Conservation (phyloP, 495 filamentous ascomycete species). For the Aspergillus funiculosus region DNA sequence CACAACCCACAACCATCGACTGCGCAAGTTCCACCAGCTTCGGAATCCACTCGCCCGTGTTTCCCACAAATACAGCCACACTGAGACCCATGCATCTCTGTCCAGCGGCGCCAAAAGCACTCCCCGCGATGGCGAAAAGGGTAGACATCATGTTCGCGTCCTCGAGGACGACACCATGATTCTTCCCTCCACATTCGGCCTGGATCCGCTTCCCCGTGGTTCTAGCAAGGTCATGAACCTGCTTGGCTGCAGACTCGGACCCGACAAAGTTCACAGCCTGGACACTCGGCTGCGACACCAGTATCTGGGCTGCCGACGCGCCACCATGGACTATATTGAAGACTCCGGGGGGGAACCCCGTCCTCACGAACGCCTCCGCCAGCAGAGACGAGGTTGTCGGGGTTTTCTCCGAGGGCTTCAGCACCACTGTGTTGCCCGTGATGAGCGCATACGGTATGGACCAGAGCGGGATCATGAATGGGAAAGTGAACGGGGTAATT, state of each 20-base stretch:
- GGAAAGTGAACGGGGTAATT: conserved; percentile 29
- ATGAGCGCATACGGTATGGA: conserved; percentile 21
- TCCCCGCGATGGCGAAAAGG: conserved; percentile 26
- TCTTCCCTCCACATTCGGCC: conserved; percentile 29
- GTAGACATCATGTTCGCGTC: conserved; percentile 28
- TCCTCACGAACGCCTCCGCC: conserved; percentile 19
- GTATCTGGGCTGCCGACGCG: conserved; percentile 12
- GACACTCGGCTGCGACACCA: conserved; percentile 22
- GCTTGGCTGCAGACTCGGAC: conserved; percentile 20
- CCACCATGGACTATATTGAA: conserved; percentile 30
- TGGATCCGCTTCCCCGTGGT: conserved; percentile 24
- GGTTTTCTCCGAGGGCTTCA: conserved; percentile 24
- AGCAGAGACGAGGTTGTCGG: conserved; percentile 19
- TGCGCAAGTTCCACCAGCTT: conserved; percentile 27
- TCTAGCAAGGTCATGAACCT: conserved; percentile 24
- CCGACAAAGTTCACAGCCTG: conserved; percentile 28
- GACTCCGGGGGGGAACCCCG: conserved; percentile 25
- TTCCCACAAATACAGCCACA: conserved; percentile 28
- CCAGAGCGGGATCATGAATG: conserved; percentile 26
- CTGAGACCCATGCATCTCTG: conserved; percentile 29
- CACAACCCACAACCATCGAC: conserved; percentile 24
- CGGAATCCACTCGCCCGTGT: conserved; percentile 18
- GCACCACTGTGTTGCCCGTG: conserved; percentile 23
- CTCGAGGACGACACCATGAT: conserved; percentile 27
- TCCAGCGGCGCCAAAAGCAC: conserved; percentile 29